These are phyloP conservation scores for Lachnellula subtilissima DNA, from an alignment of 2,329 filamentous ascomycete genomes.

Conservation along the genomic window DNA sequence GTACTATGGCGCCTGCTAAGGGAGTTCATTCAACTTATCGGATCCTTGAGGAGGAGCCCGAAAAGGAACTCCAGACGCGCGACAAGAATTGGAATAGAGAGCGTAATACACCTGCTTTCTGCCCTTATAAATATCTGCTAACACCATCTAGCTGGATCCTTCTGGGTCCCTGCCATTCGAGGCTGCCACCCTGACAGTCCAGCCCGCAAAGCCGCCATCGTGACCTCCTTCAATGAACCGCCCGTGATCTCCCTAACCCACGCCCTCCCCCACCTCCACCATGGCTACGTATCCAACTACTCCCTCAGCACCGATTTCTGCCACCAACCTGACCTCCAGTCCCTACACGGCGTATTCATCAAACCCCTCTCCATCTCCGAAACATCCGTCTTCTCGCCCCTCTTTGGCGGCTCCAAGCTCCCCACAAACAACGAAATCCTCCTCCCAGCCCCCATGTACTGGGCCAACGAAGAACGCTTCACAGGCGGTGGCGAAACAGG, in stretches of 20 bases:
- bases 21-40: conserved; percentile 41
- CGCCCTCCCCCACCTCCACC: conserved; percentile 34
- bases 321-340: conserved; percentile 50
- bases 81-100: conserved; percentile 34
- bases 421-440: conserved; percentile 59
- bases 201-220: conserved; percentile 44
- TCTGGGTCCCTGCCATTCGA: conserved; percentile 52
- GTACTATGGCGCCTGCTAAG: conserved; percentile 54
- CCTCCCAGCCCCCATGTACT: conserved; percentile 60
- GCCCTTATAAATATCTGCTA: conserved; percentile 39
- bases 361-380: conserved; percentile 46
- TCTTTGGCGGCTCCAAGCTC: conserved; percentile 58
- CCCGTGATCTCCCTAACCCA: conserved; percentile 46
- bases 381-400: conserved; percentile 49
- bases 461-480: conserved; percentile 52
- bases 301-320: conserved; percentile 43
- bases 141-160: conserved; percentile 27
- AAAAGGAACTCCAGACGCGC: conserved; percentile 3
- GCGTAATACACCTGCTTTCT: conserved; percentile 19
- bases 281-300: conserved; percentile 35
- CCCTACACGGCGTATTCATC: conserved; percentile 48
- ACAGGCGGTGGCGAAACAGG: conserved; percentile 50
- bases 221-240: conserved; percentile 39
- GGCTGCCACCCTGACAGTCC: conserved; percentile 59
- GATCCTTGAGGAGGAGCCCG: conserved; percentile 36